Conservation (phyloP, 768 basidiomycete species). For the Amanita muscaria region DNA sequence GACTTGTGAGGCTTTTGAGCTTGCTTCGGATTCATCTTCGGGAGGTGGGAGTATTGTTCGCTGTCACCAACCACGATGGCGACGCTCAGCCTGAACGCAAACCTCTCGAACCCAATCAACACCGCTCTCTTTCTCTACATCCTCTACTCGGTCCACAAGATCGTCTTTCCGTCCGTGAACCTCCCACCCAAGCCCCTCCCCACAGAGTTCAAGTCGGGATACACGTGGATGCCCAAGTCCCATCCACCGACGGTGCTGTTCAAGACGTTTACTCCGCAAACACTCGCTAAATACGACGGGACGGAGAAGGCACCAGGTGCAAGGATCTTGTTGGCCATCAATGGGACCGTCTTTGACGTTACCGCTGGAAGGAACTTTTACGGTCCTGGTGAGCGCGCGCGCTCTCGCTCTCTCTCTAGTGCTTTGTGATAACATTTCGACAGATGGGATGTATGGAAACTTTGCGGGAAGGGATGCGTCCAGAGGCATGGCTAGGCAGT, state of each 20-base stretch:
- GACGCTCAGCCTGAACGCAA: slow-evolving; percentile 7
- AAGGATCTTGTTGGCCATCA: slow-evolving; percentile 78
- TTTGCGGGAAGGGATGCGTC: slow-evolving; percentile 97
- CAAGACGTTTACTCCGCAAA: slow-evolving; percentile 71
- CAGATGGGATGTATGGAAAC: slow-evolving; percentile 95
- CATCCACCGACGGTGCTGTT: slow-evolving; percentile 76
- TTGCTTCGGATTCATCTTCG: too few relatives aligned
- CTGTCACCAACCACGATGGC: too few relatives aligned
- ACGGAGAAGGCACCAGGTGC: slow-evolving; percentile 51
- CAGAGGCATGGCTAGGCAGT: slow-evolving; percentile 96
- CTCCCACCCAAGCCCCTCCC: slow-evolving; percentile 42
- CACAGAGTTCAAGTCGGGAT: slow-evolving; percentile 69
- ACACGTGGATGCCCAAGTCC: slow-evolving; percentile 85
- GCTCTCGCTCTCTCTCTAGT: neutral
- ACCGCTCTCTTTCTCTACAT: slow-evolving; percentile 73
- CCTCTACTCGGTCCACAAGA: slow-evolving; percentile 64
- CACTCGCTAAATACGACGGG: slow-evolving; percentile 60
- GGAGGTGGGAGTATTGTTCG: too few relatives aligned
- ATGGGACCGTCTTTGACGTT: slow-evolving; percentile 88
- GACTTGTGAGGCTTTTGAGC: too few relatives aligned
- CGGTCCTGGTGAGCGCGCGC: slow-evolving; percentile 75
- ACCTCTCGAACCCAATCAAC: slow-evolving; percentile 69
- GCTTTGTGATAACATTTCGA: neutral
- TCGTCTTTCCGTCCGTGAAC: slow-evolving; percentile 58
- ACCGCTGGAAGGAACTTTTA: slow-evolving; percentile 86